Evolutionary conservation across 495 filamentous ascomycete genomes (phyloP).

Genomic region (Xylaria palmicola): DNA sequence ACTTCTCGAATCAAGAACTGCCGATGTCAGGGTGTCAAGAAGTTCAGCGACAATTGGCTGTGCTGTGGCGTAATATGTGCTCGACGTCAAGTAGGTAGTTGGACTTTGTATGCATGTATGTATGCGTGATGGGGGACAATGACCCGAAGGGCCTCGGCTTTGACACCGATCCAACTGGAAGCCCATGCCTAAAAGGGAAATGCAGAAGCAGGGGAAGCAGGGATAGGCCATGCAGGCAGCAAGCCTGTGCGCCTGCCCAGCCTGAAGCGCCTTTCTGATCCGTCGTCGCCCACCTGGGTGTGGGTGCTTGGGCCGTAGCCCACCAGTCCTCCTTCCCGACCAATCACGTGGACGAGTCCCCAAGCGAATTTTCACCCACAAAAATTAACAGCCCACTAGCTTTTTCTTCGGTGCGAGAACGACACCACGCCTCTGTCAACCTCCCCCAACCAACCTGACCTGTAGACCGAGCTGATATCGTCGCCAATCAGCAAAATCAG

Average conservation of each 20-base stretch:
- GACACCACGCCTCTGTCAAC: slow-evolving; percentile 17
- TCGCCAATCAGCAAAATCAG: slow-evolving; percentile 42
- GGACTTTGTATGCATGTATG: neutral
- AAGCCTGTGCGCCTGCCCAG: too few species aligned
- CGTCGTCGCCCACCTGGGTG: slow-evolving; percentile 27
- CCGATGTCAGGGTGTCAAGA: too few species aligned
- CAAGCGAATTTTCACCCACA: slow-evolving; percentile 36
- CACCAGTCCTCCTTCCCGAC: slow-evolving; percentile 17
- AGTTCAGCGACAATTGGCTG: too few species aligned
- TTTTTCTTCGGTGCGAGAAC: slow-evolving; percentile 27
- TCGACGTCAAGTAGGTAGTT: neutral
- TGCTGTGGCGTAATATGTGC: too few species aligned
- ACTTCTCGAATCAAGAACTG: too few species aligned
- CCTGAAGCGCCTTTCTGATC: too few species aligned
- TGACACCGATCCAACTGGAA: neutral
- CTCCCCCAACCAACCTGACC: slow-evolving; percentile 23
- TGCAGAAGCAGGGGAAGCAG: neutral
- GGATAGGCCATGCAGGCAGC: too few species aligned
- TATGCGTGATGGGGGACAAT: too few species aligned
- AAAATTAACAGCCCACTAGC: slow-evolving; percentile 23
- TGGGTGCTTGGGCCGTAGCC: slow-evolving; percentile 17
- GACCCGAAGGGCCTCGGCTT: slow-evolving; percentile 12
- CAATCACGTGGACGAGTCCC: slow-evolving; percentile 2
- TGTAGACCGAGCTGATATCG: slow-evolving; percentile 36
- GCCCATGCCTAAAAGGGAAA: neutral